Evolutionary conservation across 306 rosid genomes (phyloP).

Genomic region (Casuarina equisetifolia): DNA sequence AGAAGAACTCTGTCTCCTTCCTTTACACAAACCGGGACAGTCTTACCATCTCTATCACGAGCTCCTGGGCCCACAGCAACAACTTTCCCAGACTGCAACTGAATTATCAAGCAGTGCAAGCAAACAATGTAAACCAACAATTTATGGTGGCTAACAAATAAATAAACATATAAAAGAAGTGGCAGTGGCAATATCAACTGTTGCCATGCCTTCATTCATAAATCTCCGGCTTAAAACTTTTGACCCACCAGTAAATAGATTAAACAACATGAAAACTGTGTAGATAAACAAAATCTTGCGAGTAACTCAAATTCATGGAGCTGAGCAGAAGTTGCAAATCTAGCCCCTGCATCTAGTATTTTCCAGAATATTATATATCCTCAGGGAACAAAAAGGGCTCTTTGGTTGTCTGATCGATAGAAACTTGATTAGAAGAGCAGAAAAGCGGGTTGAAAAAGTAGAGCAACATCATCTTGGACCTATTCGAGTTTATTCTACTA

Average conservation of each 20-base stretch:
- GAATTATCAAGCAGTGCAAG: conserved; percentile 11
- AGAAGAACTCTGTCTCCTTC: conserved; percentile 53
- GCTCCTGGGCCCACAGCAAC: conserved; percentile 49
- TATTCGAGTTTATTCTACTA: background rate
- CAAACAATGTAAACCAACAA: background rate
- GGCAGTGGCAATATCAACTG: background rate
- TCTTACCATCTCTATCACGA: conserved; percentile 46
- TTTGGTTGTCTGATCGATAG: background rate
- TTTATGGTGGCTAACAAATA: background rate
- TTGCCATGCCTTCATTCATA: background rate
- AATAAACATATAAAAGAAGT: background rate
- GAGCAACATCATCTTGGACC: background rate
- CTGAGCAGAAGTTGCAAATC: background rate
- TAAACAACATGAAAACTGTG: background rate
- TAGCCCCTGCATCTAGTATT: background rate
- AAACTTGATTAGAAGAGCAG: conserved; percentile 6
- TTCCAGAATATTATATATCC: background rate
- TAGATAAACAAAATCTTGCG: background rate
- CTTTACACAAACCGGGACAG: conserved; percentile 37
- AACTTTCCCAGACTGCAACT: conserved; percentile 54
- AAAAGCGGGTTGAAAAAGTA: background rate
- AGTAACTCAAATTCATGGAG: background rate
- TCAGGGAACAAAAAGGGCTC: background rate
- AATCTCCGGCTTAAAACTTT: background rate
- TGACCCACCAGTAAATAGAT: background rate